A percentile compares a stretch with the other conserved stretches of the same genome.
Conservation (phyloP, 78 protist genomes). For the Dictyostelium citrinum region DNA sequence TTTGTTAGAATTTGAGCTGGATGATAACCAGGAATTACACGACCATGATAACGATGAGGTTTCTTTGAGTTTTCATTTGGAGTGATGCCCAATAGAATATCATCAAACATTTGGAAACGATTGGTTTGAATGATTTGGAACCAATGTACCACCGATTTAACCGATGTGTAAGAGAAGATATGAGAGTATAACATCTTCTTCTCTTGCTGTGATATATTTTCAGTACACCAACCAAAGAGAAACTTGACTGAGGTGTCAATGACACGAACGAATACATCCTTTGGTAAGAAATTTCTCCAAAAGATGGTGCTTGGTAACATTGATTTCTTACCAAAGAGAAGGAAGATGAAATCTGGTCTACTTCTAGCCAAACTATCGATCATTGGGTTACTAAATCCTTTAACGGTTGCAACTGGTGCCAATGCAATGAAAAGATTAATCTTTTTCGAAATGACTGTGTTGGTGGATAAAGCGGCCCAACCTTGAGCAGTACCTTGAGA, state of each 20-base stretch:
- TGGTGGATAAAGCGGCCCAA: conserved; percentile 68
- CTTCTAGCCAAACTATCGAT: conserved; percentile 50
- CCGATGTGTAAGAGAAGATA: conserved; percentile 47
- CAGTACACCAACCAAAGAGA: conserved; percentile 72
- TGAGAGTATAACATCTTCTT: conserved; percentile 61
- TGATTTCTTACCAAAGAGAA: conserved; percentile 74
- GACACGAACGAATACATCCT: conserved; percentile 28
- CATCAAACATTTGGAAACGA: conserved; percentile 83
- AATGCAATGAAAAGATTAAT: conserved; percentile 49
- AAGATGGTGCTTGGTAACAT: conserved; percentile 56
- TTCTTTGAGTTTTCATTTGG: conserved; percentile 44
- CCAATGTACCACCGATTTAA: conserved; percentile 82
- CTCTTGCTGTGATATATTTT: conserved; percentile 11
- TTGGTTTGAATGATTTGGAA: conserved; percentile 78
- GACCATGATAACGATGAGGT: conserved; percentile 57
- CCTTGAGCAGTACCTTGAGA: conserved; percentile 87
- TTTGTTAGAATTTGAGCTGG: conserved; percentile 45
- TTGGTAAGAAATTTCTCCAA: conserved; percentile 76
- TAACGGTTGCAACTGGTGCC: conserved; percentile 63
- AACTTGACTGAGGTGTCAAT: conserved; percentile 30
- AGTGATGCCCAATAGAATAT: conserved; percentile 54
- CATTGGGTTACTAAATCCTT: conserved; percentile 72
- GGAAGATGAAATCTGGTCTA: conserved; percentile 76
- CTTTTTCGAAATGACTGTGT: conserved; percentile 26
- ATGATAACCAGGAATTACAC: conserved; percentile 61